These are phyloP conservation scores for Enteropsectra breve DNA, from an alignment of 371 early-diverging fungal species.

Conservation along the genomic window DNA sequence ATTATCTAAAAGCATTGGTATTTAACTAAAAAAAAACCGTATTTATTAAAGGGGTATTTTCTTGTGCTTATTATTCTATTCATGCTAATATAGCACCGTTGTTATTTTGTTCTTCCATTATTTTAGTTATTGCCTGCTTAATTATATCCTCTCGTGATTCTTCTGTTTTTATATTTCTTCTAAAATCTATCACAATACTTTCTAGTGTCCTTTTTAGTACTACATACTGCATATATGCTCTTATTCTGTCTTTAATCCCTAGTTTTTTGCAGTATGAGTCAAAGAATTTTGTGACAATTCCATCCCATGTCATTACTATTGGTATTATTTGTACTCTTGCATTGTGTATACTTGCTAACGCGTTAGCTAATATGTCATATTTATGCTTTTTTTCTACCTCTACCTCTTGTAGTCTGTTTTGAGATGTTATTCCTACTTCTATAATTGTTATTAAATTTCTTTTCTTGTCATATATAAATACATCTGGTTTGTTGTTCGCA, in stretches of 20 bases:
- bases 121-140: too few species aligned
- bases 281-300: neutral
- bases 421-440: neutral
- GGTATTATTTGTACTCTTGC: constrained; percentile 2
- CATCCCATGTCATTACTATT: neutral
- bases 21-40: too few species aligned
- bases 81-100: too few species aligned
- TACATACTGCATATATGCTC: neutral
- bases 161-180: neutral
- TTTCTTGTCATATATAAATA: neutral
- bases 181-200: neutral
- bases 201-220: neutral
- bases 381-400: neutral
- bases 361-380: neutral
- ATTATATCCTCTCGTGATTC: neutral
- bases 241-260: neutral
- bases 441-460: neutral
- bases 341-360: neutral
- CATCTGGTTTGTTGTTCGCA: neutral
- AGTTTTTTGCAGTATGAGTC: neutral
- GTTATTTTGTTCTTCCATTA: too few species aligned
- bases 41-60: too few species aligned
- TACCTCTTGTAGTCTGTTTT: neutral
- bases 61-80: too few species aligned
- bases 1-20: too few species aligned